Base-by-base conservation (phyloP, 1,284 basidiomycete genomes). In the Lignosus rhinocerotis region DNA sequence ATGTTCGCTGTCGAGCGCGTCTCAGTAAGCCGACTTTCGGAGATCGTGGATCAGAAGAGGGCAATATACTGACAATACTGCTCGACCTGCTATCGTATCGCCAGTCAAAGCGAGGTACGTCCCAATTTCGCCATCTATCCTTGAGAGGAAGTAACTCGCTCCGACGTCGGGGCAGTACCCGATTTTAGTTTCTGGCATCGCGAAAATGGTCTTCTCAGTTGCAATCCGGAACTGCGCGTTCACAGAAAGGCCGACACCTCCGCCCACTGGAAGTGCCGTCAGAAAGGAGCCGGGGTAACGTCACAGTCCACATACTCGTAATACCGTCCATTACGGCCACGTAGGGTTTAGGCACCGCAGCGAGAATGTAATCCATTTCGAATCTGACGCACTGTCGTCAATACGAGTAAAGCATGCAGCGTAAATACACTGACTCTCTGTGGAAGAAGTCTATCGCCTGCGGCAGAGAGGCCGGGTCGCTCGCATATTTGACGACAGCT, bases 111-210 rank as follows among this genome's bases (percentile, higher is more conserved):
- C 93, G 55, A 99, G 85, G 79, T 97, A 99, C 17, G 93, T 91
- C 42, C 97, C 97, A 54, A 98, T 73, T 65, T 92, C 81, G 14
- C 97, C 97, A 71, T 99, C 97, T 56, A 99, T 77, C 65, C 90
- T 85, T 31, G 94, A 88, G 53, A 99, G 80, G 76, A 94, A 95
- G 76, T 90, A 92, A 66, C 86, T 95, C 43, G 91, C 92, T 38
- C 97, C 97, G 50, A 99, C 96, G 74, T 96, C 94, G 32, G 94
- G 94, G 67, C 80, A 88, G 67, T 90, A 92, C 42, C 92, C 94
- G 64, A 96, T 96, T 71, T 92, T 94, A 21, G 93, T 93, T 76
- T 98, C 95, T 36, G 97, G 97, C 96, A 99, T 99, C n/a, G 95
- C 92, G 71, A 96, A 93, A 0, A 83, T 63, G 0, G 96, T 98